Evolutionary conservation across 2,329 filamentous ascomycete genomes (phyloP), one percentile per base, ranked within the genome.

Genomic region (Paecilomyces variotii): DNA sequence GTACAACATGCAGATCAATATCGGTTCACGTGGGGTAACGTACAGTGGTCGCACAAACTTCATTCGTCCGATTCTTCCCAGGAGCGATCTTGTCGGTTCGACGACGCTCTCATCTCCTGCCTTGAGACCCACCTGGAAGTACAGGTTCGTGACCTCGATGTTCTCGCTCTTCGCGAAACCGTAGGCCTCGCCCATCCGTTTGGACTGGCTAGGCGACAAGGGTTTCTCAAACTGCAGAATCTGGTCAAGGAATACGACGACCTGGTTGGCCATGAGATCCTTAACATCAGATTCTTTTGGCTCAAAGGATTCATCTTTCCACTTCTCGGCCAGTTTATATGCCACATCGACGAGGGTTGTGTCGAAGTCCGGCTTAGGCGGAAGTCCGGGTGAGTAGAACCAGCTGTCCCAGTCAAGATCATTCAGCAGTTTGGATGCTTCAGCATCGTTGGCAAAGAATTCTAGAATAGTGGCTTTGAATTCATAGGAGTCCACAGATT

Each of bases 1-100:
- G 11, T 30, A 28, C 11, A 19, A 9, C 4, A 11, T 26, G 4
- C 45, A 28, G 39, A 26, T 27, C 45, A 30, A 25, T 32, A 57
- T 24, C 34, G 12, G n/a, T 24, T 24, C 51, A 24, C 9, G 25
- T 30, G 52, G 24, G 26, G 26, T 2, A 45, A 64, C 73, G 69
- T 72, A 97, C 69, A 97, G 76, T 25, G 93, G 91, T 54, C 93
- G 82, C 60, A 97, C 93, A 74, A 93, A 97, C 82, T 97, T 97
- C 94, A 99, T 97, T 59, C 94, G 81, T 11, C 94, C 94, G 26
- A 97, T 91, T 56, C 82, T 81, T 32, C 90, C 89, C 45, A 97
- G 79, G 57, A 97, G 79, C 59, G 89, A 84, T 1, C 88, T 86
- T 0, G 90, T 85, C 1, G 87, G 87, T 60, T 84, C 71, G 67